phyloP scores from a whole-genome alignment of 2,329 filamentous ascomycete species.

The Ceratocystis huliohia region DNA sequence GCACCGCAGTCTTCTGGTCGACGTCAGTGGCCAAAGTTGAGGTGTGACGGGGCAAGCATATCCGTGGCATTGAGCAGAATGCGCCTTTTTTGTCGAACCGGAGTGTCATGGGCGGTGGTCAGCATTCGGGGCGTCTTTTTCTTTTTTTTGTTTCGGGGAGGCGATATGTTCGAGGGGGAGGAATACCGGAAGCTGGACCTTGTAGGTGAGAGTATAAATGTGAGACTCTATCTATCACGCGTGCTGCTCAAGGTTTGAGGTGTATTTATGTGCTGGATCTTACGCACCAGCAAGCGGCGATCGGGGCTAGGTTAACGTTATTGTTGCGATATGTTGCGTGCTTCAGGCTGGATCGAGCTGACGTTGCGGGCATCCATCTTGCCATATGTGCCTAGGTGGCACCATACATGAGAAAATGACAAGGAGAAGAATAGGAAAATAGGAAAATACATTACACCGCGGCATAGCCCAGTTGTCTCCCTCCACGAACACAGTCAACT shows the following conservation, averaged over 20 bases:
- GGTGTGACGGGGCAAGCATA: constrained; percentile 51
- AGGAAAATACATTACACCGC: too few relatives aligned
- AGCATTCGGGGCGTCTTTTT: background rate
- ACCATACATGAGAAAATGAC: background rate
- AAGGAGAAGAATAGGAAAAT: too few relatives aligned
- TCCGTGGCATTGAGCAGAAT: constrained; percentile 54
- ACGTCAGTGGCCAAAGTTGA: constrained; percentile 55
- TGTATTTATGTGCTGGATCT: background rate
- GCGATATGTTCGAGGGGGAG: background rate
- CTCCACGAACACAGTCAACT: background rate
- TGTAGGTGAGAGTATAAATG: background rate
- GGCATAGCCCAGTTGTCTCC: too few relatives aligned
- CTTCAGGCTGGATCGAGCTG: background rate
- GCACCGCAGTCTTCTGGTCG: constrained; percentile 49
- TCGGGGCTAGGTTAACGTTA: background rate
- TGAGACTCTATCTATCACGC: background rate
- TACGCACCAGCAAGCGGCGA: background rate
- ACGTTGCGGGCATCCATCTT: background rate
- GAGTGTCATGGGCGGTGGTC: background rate
- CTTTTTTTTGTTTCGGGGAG: background rate
- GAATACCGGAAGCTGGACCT: background rate
- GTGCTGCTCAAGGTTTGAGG: background rate
- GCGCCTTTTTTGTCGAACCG: background rate
- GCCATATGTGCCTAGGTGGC: background rate
- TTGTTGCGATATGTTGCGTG: constrained; percentile 10